These are phyloP conservation scores for Cordyceps cicadae DNA, from an alignment of 2,329 filamentous ascomycete species.

Conservation along the genomic window DNA sequence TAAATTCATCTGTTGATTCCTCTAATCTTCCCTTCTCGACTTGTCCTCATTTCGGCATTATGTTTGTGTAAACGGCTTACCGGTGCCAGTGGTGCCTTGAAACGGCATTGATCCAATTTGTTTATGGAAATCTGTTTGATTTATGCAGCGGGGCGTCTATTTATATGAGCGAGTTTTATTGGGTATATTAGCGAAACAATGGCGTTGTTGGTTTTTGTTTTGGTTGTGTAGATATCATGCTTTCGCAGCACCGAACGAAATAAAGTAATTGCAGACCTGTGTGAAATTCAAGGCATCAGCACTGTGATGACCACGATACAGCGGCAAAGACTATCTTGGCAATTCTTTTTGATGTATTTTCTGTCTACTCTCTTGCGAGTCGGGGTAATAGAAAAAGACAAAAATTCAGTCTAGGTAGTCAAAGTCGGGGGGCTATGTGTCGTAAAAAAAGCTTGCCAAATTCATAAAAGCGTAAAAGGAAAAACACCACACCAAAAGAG, in stretches of 20 bases:
- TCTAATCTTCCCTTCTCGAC: neutral
- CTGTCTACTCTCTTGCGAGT: conserved; percentile 4
- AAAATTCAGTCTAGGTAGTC: neutral
- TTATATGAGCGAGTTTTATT: neutral
- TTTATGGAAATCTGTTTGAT: neutral
- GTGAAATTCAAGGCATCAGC: neutral
- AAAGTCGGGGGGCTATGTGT: conserved; percentile 5
- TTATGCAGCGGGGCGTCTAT: neutral
- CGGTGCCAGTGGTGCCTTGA: too few relatives aligned
- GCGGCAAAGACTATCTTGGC: neutral
- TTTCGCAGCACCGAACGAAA: neutral
- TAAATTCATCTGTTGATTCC: conserved; percentile 57
- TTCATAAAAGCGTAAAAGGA: neutral
- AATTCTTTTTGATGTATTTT: neutral
- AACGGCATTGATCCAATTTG: neutral
- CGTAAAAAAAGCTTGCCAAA: neutral
- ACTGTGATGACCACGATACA: too few relatives aligned
- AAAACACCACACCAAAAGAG: neutral
- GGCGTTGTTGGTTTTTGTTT: neutral
- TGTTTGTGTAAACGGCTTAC: too few relatives aligned
- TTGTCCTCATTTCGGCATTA: neutral
- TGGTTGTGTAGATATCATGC: neutral
- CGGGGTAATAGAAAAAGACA: neutral
- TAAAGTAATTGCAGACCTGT: neutral
- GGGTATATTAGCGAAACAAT: neutral